phyloP scores from a whole-genome alignment of 768 basidiomycete species.

The Galerina marginata region DNA sequence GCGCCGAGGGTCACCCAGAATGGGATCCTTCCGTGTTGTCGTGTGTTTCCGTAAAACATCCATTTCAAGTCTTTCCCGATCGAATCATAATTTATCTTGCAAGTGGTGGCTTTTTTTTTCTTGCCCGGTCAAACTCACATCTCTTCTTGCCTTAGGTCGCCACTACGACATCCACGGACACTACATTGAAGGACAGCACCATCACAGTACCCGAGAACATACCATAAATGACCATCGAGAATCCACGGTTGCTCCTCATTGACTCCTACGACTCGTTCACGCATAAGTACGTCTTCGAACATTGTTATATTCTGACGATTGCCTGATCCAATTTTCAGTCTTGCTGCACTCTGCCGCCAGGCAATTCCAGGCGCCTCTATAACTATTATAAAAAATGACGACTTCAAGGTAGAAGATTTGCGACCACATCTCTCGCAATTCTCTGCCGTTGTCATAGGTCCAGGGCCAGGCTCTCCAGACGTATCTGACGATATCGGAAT shows the following conservation, averaged over 20 bases:
- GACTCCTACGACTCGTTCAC: slow-evolving; percentile 91
- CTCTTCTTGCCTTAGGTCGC: background rate
- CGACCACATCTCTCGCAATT: slow-evolving; percentile 62
- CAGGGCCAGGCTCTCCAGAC: slow-evolving; percentile 81
- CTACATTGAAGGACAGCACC: background rate
- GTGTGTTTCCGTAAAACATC: slow-evolving; percentile 8
- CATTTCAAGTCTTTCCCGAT: slow-evolving; percentile 12
- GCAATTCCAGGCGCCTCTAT: slow-evolving; percentile 66
- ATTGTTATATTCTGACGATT: background rate
- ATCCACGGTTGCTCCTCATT: slow-evolving; percentile 67
- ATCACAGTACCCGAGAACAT: background rate
- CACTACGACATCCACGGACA: too few species aligned
- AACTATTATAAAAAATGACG: slow-evolving; percentile 78
- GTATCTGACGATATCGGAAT: slow-evolving; percentile 67
- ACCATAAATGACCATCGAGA: slow-evolving; percentile 28
- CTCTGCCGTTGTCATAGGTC: slow-evolving; percentile 74
- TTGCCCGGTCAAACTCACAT: background rate
- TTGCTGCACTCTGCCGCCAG: slow-evolving; percentile 71
- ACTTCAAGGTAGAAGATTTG: slow-evolving; percentile 54
- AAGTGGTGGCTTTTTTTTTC: background rate
- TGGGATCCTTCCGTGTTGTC: slow-evolving; percentile 12
- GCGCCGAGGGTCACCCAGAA: background rate
- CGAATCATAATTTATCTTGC: slow-evolving; percentile 7
- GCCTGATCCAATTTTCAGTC: slow-evolving; percentile 43
- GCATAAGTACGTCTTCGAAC: slow-evolving; percentile 67